Base-by-base conservation (phyloP, 768 basidiomycete species). In the Kwoniella sp. region DNA sequence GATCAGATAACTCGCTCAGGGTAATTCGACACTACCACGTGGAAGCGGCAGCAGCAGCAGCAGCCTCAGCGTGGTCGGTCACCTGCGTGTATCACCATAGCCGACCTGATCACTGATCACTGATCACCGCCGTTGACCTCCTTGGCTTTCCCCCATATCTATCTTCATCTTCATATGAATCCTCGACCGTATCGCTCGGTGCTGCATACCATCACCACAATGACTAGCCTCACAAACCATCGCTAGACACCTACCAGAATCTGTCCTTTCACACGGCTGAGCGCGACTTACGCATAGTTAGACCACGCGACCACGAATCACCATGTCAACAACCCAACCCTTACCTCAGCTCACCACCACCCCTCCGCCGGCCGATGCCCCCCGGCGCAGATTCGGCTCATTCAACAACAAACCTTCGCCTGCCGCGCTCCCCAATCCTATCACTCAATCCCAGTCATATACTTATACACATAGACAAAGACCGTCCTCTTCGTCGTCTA, bases 381-480 rank as follows among this genome's bases (percentile, higher is more conserved):
- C 70, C 38, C 58, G 68, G 37, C 58, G 73, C 9, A 17, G 68
- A n/a, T 74, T 74, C 55, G 73, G 73, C 2, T 69, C 73, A 17
- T 41, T 57, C 47, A 45, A 60, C 25, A 50, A 23, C 29, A 59
- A n/a, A n/a, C n/a, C 37, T 17, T 11, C 9, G 34, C 52, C 53
- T n/a, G n/a, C 53, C 13, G n/a, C 55, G 22, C 45, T 20, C 13
- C 38, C 55, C 50, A 50, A 51, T 11, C 41, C 13, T 51, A 28
- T 22, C 38, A 45, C 15, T 31, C 50, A 23, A 22, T 50, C 51
- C 30, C 17, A 28, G 23, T n/a, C 34, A 20, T 45, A 45, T 45
- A 20, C 41, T 11, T 45, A 11, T 17, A 20, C 41, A 1, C 41
- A 58, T 12, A 41, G 58, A 22, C 50, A 51, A 26, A 37, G 63